Base-by-base conservation (phyloP, 2,329 filamentous ascomycete genomes). In the Arachnopeziza araneosa region DNA sequence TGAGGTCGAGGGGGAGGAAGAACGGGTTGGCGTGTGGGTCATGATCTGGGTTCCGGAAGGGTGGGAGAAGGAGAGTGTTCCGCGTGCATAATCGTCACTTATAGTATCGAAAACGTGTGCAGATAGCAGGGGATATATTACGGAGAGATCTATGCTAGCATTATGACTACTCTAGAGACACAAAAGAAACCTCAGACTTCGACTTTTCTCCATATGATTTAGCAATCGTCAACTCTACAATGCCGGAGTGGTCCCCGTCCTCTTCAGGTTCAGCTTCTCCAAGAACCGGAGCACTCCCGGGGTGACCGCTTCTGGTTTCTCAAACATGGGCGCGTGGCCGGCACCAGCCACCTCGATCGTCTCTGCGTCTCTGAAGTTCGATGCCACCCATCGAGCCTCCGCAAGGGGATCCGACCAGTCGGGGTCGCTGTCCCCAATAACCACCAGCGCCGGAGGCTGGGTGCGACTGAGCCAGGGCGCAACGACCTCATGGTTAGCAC, bases 321-420 rank as follows among this genome's bases (percentile, higher is more conserved):
- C 57, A 36, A 51, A 59, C 57, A 59, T 59, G 2, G 57, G 57
- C 17, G 57, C 57, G 51, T 59, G 57, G 9, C 57, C 57, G 21
- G 44, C 57, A 17, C 57, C 57, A 26, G 57, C 52, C 24, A 59
- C 57, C 12, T 36, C 1, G 23, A 59, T 7, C 23, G 48, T 59
- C 21, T 59, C 52, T n/a, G 44, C 23, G 50, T 59, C 57, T 14
- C n/a, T 55, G 49, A 59, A 59, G 44, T 59, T 59, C 4, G 57
- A 59, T 23, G 57, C 57, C 52, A 59, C 57, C 57, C 57, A 59
- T 55, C 54, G 32, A 17, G 57, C 57, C 26, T 59, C 57, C 23
- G 51, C 52, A 2, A 59, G 24, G 7, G 57, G 57, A 32, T 59
- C 57, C 21, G 17, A 30, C 57, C 57, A 59, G 21, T 59, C 57